phyloP scores from a whole-genome alignment of 169 alveolate genomes.

The Eimeria tenella region DNA sequence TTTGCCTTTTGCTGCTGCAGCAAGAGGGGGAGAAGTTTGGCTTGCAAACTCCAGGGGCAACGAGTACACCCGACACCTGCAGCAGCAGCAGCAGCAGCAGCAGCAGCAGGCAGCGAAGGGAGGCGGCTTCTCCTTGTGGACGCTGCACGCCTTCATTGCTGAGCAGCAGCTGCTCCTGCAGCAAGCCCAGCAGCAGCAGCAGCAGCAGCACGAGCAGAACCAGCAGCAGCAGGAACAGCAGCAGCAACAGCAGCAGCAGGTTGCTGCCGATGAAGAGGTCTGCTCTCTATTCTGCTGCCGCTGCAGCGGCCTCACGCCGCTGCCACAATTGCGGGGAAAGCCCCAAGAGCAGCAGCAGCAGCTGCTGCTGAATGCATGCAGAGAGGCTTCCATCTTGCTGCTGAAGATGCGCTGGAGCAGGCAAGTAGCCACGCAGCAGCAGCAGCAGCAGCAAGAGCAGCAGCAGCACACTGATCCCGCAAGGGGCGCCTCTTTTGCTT shows the following conservation, averaged over 20 bases:
- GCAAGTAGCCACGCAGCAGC: background rate
- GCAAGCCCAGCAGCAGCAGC: background rate
- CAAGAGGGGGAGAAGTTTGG: constrained; percentile 93
- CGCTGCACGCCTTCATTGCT: constrained; percentile 24
- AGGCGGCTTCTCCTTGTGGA: background rate
- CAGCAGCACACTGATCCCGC: background rate
- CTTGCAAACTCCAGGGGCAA: constrained; percentile 92
- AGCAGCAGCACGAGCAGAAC: background rate
- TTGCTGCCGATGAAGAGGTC: background rate
- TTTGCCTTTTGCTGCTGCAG: constrained; percentile 87
- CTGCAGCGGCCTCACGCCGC: constrained; percentile 74
- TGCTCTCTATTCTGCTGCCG: constrained; percentile 74
- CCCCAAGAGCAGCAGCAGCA: constrained; percentile 8
- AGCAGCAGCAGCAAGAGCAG: constrained; percentile 47
- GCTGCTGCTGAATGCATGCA: constrained; percentile 61
- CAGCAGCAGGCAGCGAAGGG: constrained; percentile 48
- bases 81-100: constrained; percentile 18
- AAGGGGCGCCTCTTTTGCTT: background rate
- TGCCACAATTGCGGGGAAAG: constrained; percentile 19
- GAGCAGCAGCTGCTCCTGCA: constrained; percentile 6
- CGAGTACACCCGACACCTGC: constrained; percentile 78
- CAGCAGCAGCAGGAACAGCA: constrained; percentile 16
- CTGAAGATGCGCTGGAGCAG: constrained; percentile 56
- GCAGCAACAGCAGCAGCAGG: background rate
- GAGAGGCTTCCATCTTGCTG: constrained; percentile 62